These are phyloP conservation scores for Cladosporium sp. DNA, from an alignment of 2,329 filamentous ascomycete genomes.

Conservation along the genomic window DNA sequence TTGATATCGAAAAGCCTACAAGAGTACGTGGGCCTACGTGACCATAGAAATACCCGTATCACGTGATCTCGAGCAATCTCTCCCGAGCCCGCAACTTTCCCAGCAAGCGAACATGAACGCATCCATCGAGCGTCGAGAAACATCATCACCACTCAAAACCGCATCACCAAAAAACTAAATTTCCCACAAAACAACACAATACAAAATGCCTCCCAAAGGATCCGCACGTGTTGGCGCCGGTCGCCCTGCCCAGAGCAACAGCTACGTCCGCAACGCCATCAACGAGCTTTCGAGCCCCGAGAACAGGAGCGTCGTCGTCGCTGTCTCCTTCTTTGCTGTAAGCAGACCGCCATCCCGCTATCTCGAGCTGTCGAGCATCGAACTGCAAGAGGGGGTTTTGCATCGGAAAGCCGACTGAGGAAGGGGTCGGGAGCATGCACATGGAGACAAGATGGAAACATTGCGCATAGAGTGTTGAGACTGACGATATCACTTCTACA, in stretches of 20 bases:
- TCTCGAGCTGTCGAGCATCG: not conserved
- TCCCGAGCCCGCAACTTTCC: slow-evolving; percentile 12
- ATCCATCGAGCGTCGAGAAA: not conserved
- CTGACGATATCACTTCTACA: slow-evolving; percentile 27
- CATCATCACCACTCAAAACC: slow-evolving; percentile 2
- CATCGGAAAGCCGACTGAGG: not conserved
- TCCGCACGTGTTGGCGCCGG: slow-evolving; percentile 24
- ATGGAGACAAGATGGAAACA: not conserved
- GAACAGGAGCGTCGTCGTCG: slow-evolving; percentile 51
- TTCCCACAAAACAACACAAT: slow-evolving; percentile 9
- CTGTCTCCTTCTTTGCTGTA: slow-evolving; percentile 53
- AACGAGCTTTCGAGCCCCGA: slow-evolving; percentile 47
- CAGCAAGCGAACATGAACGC: slow-evolving; percentile 2
- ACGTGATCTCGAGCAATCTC: not conserved
- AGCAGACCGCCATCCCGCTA: slow-evolving; percentile 26
- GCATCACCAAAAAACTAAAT: slow-evolving; percentile 10
- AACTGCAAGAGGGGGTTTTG: not conserved
- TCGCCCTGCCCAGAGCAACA: slow-evolving; percentile 31
- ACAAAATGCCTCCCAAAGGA: slow-evolving; percentile 33
- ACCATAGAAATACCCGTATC: not conserved
- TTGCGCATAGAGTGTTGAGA: slow-evolving; percentile 10
- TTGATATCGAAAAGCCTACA: too few species aligned
- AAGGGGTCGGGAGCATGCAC: not conserved
- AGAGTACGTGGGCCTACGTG: too few species aligned
- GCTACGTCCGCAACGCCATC: slow-evolving; percentile 43